phyloP scores from a whole-genome alignment of 768 basidiomycete species.

The Agaricus subrufescens region DNA sequence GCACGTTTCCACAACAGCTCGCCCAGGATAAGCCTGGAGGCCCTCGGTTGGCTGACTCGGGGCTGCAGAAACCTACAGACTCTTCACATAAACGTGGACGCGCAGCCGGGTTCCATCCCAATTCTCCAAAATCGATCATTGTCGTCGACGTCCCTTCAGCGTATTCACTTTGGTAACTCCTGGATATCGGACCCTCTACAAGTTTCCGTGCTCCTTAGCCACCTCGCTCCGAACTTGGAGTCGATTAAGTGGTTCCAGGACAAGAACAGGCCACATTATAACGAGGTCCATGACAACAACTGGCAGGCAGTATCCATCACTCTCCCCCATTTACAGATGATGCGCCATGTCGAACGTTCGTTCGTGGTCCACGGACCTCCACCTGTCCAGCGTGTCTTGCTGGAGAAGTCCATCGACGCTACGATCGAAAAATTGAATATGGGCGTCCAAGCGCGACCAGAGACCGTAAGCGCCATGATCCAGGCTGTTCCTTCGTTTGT shows the following conservation, averaged over 20 bases:
- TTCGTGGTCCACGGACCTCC: slow-evolving; percentile 20
- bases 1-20: slow-evolving; percentile 56
- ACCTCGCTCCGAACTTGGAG: slow-evolving; percentile 69
- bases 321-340: slow-evolving; percentile 66
- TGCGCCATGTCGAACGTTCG: slow-evolving; percentile 59
- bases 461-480: slow-evolving; percentile 25
- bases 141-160: slow-evolving; percentile 63
- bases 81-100: slow-evolving; percentile 62
- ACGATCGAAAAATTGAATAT: slow-evolving; percentile 25
- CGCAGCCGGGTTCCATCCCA: slow-evolving; percentile 38
- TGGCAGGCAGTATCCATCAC: slow-evolving; percentile 70
- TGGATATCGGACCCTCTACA: slow-evolving; percentile 67
- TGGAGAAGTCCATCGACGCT: slow-evolving; percentile 47
- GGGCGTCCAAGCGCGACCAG: slow-evolving; percentile 26
- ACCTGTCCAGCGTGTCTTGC: slow-evolving; percentile 24
- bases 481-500: slow-evolving; percentile 33
- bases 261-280: slow-evolving; percentile 65
- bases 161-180: slow-evolving; percentile 74
- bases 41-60: slow-evolving; percentile 52
- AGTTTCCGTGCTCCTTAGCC: slow-evolving; percentile 68
- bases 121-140: slow-evolving; percentile 40
- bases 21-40: slow-evolving; percentile 58
- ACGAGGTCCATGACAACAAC: slow-evolving; percentile 58
- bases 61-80: slow-evolving; percentile 61
- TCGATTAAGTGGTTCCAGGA: slow-evolving; percentile 74